phyloP scores from a whole-genome alignment of 164 flowering plant species.

The Cinnamomum chago region DNA sequence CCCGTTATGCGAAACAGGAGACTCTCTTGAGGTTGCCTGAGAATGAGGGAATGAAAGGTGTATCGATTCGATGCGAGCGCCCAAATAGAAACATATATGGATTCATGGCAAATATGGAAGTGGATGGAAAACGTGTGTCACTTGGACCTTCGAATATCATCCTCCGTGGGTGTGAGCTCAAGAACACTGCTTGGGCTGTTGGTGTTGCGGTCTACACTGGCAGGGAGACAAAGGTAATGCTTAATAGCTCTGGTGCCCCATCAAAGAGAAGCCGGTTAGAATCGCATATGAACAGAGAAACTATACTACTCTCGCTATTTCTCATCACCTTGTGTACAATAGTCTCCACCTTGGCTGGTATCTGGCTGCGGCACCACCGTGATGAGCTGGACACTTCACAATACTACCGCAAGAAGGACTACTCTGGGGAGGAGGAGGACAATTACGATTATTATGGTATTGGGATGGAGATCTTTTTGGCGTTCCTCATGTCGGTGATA shows the following conservation, averaged over 20 bases:
- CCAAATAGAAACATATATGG: constrained; percentile 98
- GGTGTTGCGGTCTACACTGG: constrained; percentile 92
- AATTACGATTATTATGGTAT: constrained; percentile 68
- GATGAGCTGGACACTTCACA: constrained; percentile 57
- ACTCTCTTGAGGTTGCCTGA: constrained; percentile 57
- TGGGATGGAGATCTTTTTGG: constrained; percentile 74
- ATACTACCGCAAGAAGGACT: constrained; percentile 64
- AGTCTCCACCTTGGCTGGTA: constrained; percentile 59
- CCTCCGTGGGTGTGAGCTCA: constrained; percentile 93
- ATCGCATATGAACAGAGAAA: constrained; percentile 84
- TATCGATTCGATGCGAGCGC: constrained; percentile 73
- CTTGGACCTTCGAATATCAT: constrained; percentile 92
- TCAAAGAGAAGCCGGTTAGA: constrained; percentile 94
- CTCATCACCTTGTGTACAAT: constrained; percentile 60
- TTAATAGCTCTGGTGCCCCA: constrained; percentile 92
- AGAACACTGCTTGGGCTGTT: constrained; percentile 82
- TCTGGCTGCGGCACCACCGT: constrained; percentile 68
- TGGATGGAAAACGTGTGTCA: constrained; percentile 76
- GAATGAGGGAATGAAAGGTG: constrained; percentile 49
- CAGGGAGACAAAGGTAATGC: constrained; percentile 94
- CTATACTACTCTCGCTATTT: constrained; percentile 65
- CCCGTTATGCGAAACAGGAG: constrained; percentile 96
- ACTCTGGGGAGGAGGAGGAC: constrained; percentile 26
- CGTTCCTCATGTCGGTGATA: constrained; percentile 88
- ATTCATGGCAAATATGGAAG: constrained; percentile 83